Conservation (phyloP, 2,329 filamentous ascomycete species). For the Chaetomium strumarium region DNA sequence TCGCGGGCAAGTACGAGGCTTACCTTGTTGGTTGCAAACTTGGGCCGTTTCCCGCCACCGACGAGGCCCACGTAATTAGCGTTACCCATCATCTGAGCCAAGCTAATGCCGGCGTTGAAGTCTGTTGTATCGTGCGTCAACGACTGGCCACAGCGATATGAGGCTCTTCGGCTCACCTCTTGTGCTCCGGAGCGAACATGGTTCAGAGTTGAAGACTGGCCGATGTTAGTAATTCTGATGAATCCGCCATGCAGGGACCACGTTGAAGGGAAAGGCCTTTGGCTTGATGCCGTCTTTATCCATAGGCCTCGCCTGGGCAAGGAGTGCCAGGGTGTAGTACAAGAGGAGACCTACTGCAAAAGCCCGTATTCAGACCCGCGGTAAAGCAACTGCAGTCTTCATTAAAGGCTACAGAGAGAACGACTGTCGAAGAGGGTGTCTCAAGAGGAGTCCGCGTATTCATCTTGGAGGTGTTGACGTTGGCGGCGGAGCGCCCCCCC, state of each 20-base stretch:
- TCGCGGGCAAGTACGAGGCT: neutral
- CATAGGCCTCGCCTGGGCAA: too few species aligned
- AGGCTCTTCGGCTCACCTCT: slow-evolving; percentile 27
- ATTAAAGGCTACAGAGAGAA: slow-evolving; percentile 82
- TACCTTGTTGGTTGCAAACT: slow-evolving; percentile 82
- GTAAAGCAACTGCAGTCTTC: slow-evolving; percentile 78
- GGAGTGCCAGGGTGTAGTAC: neutral
- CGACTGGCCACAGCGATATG: neutral
- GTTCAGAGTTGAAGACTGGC: slow-evolving; percentile 66
- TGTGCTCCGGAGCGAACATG: slow-evolving; percentile 60
- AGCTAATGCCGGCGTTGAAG: slow-evolving; percentile 75
- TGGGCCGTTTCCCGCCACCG: slow-evolving; percentile 78
- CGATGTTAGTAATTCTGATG: slow-evolving; percentile 25
- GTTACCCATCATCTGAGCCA: slow-evolving; percentile 80
- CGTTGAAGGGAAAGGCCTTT: too few species aligned
- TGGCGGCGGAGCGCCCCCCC: neutral
- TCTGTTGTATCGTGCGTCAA: slow-evolving; percentile 39
- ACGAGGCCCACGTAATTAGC: slow-evolving; percentile 86
- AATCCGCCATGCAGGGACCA: neutral
- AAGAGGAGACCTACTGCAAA: slow-evolving; percentile 56
- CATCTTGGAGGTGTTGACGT: slow-evolving; percentile 47
- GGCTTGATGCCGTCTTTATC: too few species aligned
- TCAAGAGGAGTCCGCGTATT: slow-evolving; percentile 86
- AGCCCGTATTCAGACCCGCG: slow-evolving; percentile 79
- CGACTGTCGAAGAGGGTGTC: slow-evolving; percentile 64